Evolutionary conservation across 2,329 filamentous ascomycete species (phyloP), one percentile per base, ranked within the genome.

Genomic region (Pyricularia grisea): DNA sequence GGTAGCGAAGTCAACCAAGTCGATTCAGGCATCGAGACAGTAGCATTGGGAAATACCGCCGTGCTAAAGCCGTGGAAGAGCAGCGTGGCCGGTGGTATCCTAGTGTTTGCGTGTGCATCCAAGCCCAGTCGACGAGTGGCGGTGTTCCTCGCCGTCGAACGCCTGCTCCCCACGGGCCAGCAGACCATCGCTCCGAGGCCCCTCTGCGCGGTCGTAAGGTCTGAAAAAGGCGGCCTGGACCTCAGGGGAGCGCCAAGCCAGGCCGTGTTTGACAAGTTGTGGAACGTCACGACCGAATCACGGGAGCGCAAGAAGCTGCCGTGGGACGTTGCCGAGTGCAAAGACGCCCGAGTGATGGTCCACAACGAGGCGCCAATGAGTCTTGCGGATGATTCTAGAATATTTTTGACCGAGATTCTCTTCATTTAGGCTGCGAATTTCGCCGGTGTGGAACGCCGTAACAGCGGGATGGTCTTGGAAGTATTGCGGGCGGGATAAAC

Each of bases 331-430:
- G 27, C 66, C 12, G 36, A 27, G 33, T 67, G 66, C n/a, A 55
- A 20, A 25, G 23, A 11, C 14, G 60, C 60, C 25, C 60, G 58
- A 31, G 67, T 68, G 30, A 64, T 68, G 28, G 58, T 68, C 11
- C 67, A 68, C 67, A 68, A 65, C 67, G 33, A 25, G 67, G 67
- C 67, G 4, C 67, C 67, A 3, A 36, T 68, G 67, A 68, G 58
- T 20, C 67, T 64, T 64, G 58, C 67, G 23, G 27, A n/a, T 11
- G 67, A 65, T 20, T 65, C 67, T 20, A 28, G 61, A 28, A 64
- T 68, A 3, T 42, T 58, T 5, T 31, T 68, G 30, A 68, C 67
- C 17, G 67, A 68, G 33, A 20, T 68, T 27, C 23, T 28, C 31
- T 65, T 67, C 30, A 23, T 17, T 64, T 55, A 55, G 42, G 42